A percentile compares a stretch with the other conserved stretches of the same genome.
These are phyloP conservation scores for Stentor roeselii DNA, from an alignment of 73 alveolate genomes.

Conservation along the genomic window DNA sequence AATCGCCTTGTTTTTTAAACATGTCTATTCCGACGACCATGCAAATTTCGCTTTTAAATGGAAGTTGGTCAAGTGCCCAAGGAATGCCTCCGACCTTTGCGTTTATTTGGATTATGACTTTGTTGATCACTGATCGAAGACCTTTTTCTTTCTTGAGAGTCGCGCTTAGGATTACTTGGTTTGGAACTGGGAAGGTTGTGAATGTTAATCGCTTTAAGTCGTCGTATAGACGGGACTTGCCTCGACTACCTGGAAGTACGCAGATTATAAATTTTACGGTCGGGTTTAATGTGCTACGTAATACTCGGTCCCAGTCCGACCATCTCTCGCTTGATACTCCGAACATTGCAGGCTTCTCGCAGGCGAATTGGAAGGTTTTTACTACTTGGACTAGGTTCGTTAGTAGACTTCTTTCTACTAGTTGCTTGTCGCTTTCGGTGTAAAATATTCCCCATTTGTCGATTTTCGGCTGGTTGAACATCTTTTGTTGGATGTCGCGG, in stretches of 20 bases:
- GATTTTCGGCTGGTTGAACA: neutral
- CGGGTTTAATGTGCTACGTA: constrained; percentile 40
- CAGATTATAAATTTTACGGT: constrained; percentile 56
- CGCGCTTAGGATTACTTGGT: constrained; percentile 75
- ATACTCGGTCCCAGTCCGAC: constrained; percentile 55
- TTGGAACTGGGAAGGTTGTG: constrained; percentile 74
- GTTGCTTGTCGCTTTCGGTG: neutral
- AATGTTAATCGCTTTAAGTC: constrained; percentile 77
- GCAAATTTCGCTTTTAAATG: constrained; percentile 70
- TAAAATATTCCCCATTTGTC: constrained; percentile 14
- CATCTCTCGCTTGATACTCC: constrained; percentile 37
- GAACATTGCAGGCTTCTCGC: constrained; percentile 51
- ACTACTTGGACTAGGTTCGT: constrained; percentile 51
- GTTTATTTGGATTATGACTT: constrained; percentile 82
- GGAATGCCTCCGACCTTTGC: constrained; percentile 96
- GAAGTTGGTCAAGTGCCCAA: constrained; percentile 89
- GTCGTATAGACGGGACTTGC: constrained; percentile 76
- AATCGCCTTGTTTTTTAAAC: constrained; percentile 57
- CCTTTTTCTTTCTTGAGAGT: constrained; percentile 77
- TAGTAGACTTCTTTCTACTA: constrained; percentile 37
- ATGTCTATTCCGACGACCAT: constrained; percentile 83
- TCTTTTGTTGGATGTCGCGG: neutral
- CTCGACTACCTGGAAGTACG: constrained; percentile 84
- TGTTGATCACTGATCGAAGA: constrained; percentile 81
- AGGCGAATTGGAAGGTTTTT: constrained; percentile 36